Evolutionary conservation across 2,329 filamentous ascomycete genomes (phyloP), one percentile per base, ranked within the genome.

Genomic region (Lasiodiplodia theobromae): DNA sequence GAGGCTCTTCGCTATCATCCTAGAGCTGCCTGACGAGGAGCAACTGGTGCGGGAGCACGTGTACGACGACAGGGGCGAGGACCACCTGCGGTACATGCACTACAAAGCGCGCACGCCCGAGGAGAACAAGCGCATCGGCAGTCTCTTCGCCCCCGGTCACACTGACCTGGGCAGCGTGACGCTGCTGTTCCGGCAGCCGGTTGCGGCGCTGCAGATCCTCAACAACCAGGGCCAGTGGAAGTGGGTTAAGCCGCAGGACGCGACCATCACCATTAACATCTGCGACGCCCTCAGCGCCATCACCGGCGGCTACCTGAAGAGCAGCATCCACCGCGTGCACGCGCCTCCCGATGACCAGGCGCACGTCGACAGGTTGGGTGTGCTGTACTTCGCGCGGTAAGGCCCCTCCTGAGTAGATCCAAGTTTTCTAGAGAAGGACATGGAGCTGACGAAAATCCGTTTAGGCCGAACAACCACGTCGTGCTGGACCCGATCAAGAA

Each of bases 41-140:
- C 82, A 85, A 68, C 80, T 90, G 40, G 81, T 86, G 70, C 80
- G 83, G 21, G 79, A 86, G 8, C 88, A 91, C 74, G 81, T 80
- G 18, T 91, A 89, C 74, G 83, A 88, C 2, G 80, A 83, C n/a
- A 82, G 85, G 34, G 83, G 85, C 21, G 87, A 89, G 70, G 86
- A 87, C 28, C 87, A 89, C 68, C 80, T 89, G n/a, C 83, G 88
- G 2, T 89, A 89, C 74, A 89, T 89, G 86, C 81, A 85, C 60
- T 89, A 89, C 70, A 81, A 82, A 10, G 82, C 83, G 0, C 84
- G 86, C 44, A 82, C 79, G 0, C 74, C 80, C 0, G 82, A 85
- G n/a, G 82, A 86, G 28, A 84, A 84, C 68, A 80, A 79, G 37
- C 79, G 78, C 49, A 79, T 81, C 1, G 82, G 82, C 0, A 76